Base-by-base conservation (phyloP, 176 grass and related monocot species). In the Aegilops longissima region DNA sequence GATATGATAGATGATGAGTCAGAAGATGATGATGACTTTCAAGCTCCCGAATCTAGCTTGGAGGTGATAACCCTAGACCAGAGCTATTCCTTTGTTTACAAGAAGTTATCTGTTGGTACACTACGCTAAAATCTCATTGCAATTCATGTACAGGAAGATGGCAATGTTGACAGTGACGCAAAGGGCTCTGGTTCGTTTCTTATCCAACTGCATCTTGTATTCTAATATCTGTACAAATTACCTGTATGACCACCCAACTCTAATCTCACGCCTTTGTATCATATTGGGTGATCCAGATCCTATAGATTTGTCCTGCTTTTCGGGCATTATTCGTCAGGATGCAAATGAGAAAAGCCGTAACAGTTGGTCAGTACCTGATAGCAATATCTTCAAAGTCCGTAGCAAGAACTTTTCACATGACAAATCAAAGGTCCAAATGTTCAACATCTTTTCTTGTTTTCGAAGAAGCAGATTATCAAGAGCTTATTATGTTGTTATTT, bases 11-110 rank as follows among this genome's bases (percentile, higher is more conserved):
- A 95, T 66, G 96, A 98, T 59, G 92, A 96, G 27, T 92, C 97
- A 34, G 97, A 98, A 80, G 96, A 98, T 27, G 96, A 98, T 36
- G 97, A 98, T 47, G 97, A 98, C 56, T 93, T 88, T 82, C 97
- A 96, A 85, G 62, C 80, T 56, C 90, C 90, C 59, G 90, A 94
- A 76, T 30, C 88, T 88, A 68, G 40, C 64, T 64, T 87, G 61
- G 90, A 96, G 90, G 97, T 94, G 42, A 81, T 42, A 83, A 29
- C n/a, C 42, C 45, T 82, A 73, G 42, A 69, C 63, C 86, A 30
- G 36, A 80, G 45, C 23, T 9, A 78, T 40, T 29, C n/a, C 56
- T 82, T 59, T 77, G 24, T 81, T 81, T 68, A 34, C 30, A 47
- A 35, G 33, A 62, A 38, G 68, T 73, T 83, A 79, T 65, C 2